Evolutionary conservation across 2,329 filamentous ascomycete species (phyloP).

Genomic region (Calonectria montana): DNA sequence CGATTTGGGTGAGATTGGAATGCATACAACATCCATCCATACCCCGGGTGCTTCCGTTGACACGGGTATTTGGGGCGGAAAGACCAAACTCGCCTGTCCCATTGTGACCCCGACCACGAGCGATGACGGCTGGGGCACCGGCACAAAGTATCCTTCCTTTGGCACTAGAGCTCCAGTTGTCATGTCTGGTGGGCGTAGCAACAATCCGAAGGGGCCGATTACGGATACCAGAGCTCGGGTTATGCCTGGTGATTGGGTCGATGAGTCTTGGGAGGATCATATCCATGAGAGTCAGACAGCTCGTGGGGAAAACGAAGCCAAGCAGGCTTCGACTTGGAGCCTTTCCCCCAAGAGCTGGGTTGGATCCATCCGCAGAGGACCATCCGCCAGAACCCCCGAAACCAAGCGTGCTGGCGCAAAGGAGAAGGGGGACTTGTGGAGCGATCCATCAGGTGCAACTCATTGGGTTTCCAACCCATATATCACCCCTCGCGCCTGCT

Average conservation of each 20-base stretch:
- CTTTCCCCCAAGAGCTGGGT: background rate
- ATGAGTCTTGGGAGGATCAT: background rate
- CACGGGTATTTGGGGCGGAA: background rate
- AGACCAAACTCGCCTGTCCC: background rate
- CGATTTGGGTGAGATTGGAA: background rate
- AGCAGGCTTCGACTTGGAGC: background rate
- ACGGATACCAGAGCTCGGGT: background rate
- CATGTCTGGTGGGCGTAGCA: background rate
- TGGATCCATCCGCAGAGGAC: background rate
- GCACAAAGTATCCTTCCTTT: background rate
- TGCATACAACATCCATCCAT: background rate
- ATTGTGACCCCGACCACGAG: background rate
- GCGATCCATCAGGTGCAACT: background rate
- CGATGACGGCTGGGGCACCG: background rate
- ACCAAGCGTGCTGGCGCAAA: background rate
- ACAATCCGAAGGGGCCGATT: background rate
- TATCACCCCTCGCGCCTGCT: background rate
- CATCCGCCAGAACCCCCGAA: background rate
- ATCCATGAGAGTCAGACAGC: background rate
- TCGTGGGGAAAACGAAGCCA: background rate
- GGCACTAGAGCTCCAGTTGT: background rate
- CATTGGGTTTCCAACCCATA: slow-evolving; percentile 1
- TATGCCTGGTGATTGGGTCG: background rate
- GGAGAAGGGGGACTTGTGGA: background rate
- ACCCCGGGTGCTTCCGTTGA: background rate